phyloP scores from a whole-genome alignment of 2,329 filamentous ascomycete species.

The Eutypella sp. region DNA sequence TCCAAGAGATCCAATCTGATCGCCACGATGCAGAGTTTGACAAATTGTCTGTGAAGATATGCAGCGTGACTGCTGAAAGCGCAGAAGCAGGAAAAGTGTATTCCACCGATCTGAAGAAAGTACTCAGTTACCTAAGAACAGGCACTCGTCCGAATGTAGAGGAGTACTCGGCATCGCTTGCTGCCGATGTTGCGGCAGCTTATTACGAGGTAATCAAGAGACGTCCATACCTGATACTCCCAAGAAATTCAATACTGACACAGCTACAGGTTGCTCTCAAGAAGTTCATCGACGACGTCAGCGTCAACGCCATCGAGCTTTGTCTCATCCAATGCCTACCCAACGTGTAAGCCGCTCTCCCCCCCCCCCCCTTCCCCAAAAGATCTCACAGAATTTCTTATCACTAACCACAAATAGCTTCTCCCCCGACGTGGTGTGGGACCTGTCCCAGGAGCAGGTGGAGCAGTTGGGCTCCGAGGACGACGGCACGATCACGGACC shows the following conservation, averaged over 20 bases:
- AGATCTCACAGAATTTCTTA: background rate
- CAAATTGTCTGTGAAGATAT: background rate
- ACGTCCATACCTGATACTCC: no score
- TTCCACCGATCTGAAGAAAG: background rate
- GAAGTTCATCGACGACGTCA: constrained; percentile 24
- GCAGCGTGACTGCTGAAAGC: constrained; percentile 1
- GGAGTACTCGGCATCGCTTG: constrained; percentile 18
- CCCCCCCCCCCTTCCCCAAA: no score
- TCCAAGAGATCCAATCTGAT: constrained; percentile 15
- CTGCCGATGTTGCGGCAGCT: constrained; percentile 18
- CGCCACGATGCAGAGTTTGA: constrained; percentile 18
- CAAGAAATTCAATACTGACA: constrained; percentile 1
- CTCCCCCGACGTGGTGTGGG: constrained; percentile 21
- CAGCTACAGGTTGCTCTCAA: constrained; percentile 20
- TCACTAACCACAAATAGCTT: constrained; percentile 9
- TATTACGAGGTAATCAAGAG: constrained; percentile 17
- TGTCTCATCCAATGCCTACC: constrained; percentile 21
- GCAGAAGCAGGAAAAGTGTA: background rate
- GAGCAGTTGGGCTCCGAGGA: constrained; percentile 20
- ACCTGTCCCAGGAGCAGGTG: constrained; percentile 17
- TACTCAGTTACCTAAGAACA: constrained; percentile 7
- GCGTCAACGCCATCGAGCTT: constrained; percentile 21
- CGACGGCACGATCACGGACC: constrained; percentile 15
- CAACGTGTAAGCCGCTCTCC: constrained; percentile 24
- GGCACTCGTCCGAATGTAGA: constrained; percentile 16